Evolutionary conservation across 1,139 yeast species (phyloP), one percentile per base, ranked within the genome.

Genomic region (Magnusiomyces sp.): DNA sequence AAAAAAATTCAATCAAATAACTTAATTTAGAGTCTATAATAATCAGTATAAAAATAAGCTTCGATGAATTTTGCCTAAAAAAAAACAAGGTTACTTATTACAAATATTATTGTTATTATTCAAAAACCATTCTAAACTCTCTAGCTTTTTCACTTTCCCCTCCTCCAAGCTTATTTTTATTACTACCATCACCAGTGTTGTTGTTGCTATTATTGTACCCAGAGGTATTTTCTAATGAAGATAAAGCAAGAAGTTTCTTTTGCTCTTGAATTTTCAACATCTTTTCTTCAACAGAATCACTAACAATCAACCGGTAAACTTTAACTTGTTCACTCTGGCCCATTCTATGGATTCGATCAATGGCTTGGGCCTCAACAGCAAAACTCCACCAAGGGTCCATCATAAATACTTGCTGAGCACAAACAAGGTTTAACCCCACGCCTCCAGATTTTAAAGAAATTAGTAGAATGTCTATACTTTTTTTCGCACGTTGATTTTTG

Each of bases 351-450:
- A 92, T 77, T 60, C 97, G 77, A 66, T 92, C 97, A 57, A 92
- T 88, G 0, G 97, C 97, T 66, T 92, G 97, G 43, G 87, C 88
- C 62, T 92, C 97, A 41, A 87, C 80, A 51, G 95, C 88, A 43
- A 88, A 95, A 27, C 94, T 85, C 97, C 97, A 92, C 95, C 96
- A 92, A 0, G 97, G 97, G 61, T 92, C 97, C 90, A 92, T 85
- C 78, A 92, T 75, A 60, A 82, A 89, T 7, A 95, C 97, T 43
- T 79, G 75, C 0, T 87, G 83, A 0, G 97, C 96, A 45, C 83
- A 79, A 0, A 95, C 90, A 54, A 92, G 70, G 62, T 92, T 92
- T 56, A 92, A 72, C 0, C 98, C 98, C 7, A 90, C 96, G 3
- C 97, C 97, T 16, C 98, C 97, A 0, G 97, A 95, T 64, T 88